Base-by-base conservation (phyloP, 1,284 basidiomycete species). In the Fomitopsis betulina region DNA sequence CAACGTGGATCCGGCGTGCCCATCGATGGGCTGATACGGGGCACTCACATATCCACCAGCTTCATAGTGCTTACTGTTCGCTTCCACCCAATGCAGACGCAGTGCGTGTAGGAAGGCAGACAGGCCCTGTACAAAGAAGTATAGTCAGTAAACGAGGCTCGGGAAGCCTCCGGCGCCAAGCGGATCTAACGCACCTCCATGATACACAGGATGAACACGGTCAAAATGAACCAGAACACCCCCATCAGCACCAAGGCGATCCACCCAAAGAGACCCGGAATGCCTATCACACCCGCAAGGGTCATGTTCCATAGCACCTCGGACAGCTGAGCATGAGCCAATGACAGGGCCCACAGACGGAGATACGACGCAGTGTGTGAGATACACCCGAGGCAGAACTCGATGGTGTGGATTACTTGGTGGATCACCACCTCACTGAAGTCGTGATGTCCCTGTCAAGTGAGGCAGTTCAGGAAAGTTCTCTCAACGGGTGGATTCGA, bases 291-390 rank as follows among this genome's bases (percentile, higher is more conserved):
- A 8, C 70, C 67, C 57, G 76, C 86, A 39, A 96, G 66, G 0
- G 92, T 94, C 94, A 96, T 95, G 56, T 72, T 72, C 90, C 93
- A 96, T 58, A 96, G 76, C 51, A 99, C 97, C 74, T 98, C 96
- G 54, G 94, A 96, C 25, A 99, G 81, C 76, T 99, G 97, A 13
- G 97, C 95, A 76, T 99, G 96, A 8, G 96, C 96, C 53, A 99
- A 84, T 33, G 97, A 99, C 9, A 99, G 83, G 23, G 97, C 97
- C 96, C 96, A 99, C 39, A 99, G 82, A 76, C 96, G 96, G 55
- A 99, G 87, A 76, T 99, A 99, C 23, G 96, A 98, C 8, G 96
- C 97, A 2, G 97, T 99, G 76, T 99, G 98, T 63, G 97, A 99
- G 71, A 99, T 98, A 75, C 96, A 98, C 21, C 96, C 88, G 39